A percentile compares a stretch with the other conserved stretches of the same genome.
Evolutionary conservation across 768 basidiomycete genomes (phyloP).

Genomic region (Cystofilobasidium bisporidii): DNA sequence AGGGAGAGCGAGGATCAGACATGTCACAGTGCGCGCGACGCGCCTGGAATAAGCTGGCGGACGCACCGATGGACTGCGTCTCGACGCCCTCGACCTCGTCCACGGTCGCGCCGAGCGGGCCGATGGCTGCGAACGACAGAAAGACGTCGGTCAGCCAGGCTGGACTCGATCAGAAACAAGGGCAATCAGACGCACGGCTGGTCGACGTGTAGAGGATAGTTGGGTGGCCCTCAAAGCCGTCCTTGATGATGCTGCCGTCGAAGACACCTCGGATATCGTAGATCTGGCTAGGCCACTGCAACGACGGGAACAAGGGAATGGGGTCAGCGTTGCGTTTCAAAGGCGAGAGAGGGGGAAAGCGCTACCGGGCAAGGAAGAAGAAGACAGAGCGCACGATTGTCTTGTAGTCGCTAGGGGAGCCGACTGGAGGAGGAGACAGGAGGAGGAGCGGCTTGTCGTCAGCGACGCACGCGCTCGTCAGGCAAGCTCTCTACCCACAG

Average conservation of each 20-base stretch:
- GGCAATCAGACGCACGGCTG: not conserved
- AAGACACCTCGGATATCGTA: conserved; percentile 34
- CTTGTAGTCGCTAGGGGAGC: conserved; percentile 23
- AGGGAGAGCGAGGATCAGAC: not conserved
- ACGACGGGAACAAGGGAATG: too few species aligned
- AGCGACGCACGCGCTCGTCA: not conserved
- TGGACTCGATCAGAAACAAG: too few species aligned
- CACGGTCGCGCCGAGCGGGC: conserved; percentile 28
- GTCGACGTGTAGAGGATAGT: conserved; percentile 30
- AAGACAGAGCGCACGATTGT: conserved; percentile 19
- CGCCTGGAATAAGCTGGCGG: not conserved
- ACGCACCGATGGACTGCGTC: conserved; percentile 26
- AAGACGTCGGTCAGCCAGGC: not conserved
- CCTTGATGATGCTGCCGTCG: conserved; percentile 30
- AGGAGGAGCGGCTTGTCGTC: too few species aligned
- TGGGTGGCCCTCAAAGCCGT: conserved; percentile 29
- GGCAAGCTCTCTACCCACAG: not conserved
- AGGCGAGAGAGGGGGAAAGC: too few species aligned
- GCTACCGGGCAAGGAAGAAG: not conserved
- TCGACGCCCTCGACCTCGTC: conserved; percentile 29
- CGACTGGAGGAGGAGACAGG: not conserved
- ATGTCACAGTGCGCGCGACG: not conserved
- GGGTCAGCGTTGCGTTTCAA: too few species aligned
- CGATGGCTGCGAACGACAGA: conserved; percentile 3
- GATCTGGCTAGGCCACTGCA: conserved; percentile 30